Percentiles rank a stretch among this genome's conserved stretches.
phyloP scores from a whole-genome alignment of 1,284 basidiomycete species.

The Trichosporon inkin region DNA sequence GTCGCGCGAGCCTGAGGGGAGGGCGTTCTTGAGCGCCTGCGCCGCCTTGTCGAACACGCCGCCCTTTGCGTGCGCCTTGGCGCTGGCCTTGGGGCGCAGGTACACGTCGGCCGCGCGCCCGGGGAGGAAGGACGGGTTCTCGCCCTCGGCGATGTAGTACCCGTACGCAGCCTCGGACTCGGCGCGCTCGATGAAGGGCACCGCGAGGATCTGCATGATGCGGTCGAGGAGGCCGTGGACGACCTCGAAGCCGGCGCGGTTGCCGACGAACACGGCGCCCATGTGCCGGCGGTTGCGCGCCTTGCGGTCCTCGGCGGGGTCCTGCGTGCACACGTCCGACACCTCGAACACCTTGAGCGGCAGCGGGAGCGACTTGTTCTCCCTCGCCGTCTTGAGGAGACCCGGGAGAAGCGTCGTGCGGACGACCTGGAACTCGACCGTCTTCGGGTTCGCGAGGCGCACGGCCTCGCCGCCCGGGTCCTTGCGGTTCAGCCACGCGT shows the following conservation, averaged over 20 bases:
- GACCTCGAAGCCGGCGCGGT: constrained; percentile 93
- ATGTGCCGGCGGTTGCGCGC: constrained; percentile 81
- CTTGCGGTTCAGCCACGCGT: constrained; percentile 78
- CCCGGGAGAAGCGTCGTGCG: constrained; percentile 92
- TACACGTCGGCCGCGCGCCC: constrained; percentile 87
- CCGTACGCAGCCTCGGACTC: constrained; percentile 63
- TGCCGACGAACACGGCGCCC: constrained; percentile 90
- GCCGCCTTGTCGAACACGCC: constrained; percentile 46
- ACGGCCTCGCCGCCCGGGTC: constrained; percentile 80
- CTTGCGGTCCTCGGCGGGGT: constrained; percentile 70
- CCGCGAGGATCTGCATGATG: constrained; percentile 88
- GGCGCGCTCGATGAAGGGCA: constrained; percentile 67
- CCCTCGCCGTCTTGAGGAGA: constrained; percentile 91
- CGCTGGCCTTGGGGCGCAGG: constrained; percentile 64
- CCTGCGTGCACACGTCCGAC: constrained; percentile 89
- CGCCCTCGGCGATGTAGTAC: constrained; percentile 87
- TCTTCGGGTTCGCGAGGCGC: constrained; percentile 93
- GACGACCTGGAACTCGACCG: constrained; percentile 95
- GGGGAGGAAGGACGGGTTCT: constrained; percentile 89
- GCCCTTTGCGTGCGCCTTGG: constrained; percentile 21
- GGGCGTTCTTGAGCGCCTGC: constrained; percentile 47
- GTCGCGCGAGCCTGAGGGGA: constrained; percentile 54
- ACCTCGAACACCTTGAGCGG: constrained; percentile 93
- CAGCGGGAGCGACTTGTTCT: constrained; percentile 89
- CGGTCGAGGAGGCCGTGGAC: constrained; percentile 92